A percentile compares a stretch with the other conserved stretches of the same genome.
Conservation (phyloP, 2,329 filamentous ascomycete species). For the Lomentospora prolificans region DNA sequence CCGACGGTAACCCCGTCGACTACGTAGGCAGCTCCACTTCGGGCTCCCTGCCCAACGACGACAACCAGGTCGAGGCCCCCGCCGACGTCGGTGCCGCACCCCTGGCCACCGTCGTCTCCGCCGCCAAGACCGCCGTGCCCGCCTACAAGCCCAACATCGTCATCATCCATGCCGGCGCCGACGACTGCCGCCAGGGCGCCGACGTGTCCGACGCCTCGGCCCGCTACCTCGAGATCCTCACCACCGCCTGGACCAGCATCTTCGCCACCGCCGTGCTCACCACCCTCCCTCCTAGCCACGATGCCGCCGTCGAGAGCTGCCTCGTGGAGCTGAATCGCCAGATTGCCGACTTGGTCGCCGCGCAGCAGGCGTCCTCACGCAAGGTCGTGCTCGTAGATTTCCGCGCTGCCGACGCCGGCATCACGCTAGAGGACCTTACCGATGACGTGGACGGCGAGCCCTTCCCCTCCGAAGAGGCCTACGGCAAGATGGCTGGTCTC, state of each 20-base stretch:
- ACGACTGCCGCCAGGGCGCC: conserved; percentile 25
- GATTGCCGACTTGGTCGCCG: conserved; percentile 15
- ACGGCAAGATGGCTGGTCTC: conserved; percentile 24
- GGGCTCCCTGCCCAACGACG: conserved; percentile 20
- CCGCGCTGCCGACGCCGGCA: conserved; percentile 19
- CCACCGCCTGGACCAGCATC: conserved; percentile 20
- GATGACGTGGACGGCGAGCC: conserved; percentile 17
- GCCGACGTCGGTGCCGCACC: conserved; percentile 17
- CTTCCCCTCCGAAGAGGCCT: conserved; percentile 24
- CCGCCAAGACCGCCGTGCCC: conserved; percentile 19
- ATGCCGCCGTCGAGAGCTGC: conserved; percentile 16
- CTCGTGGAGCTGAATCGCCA: conserved; percentile 19
- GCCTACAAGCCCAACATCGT: conserved; percentile 25
- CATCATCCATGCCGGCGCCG: conserved; percentile 28
- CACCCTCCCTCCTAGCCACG: conserved; percentile 18
- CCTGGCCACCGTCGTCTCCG: conserved; percentile 22
- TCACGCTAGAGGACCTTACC: conserved; percentile 16
- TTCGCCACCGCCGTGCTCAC: conserved; percentile 24
- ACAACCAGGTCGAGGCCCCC: conserved; percentile 28
- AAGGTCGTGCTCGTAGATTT: conserved; percentile 22
- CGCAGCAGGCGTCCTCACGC: conserved; percentile 14
- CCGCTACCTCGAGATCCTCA: conserved; percentile 21
- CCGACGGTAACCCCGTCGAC: conserved; percentile 20
- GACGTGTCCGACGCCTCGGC: conserved; percentile 19
- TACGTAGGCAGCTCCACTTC: conserved; percentile 26